Evolutionary conservation across 176 grass and related monocot species (phyloP), one percentile per base, ranked within the genome.

Genomic region (Aegilops sharonensis): DNA sequence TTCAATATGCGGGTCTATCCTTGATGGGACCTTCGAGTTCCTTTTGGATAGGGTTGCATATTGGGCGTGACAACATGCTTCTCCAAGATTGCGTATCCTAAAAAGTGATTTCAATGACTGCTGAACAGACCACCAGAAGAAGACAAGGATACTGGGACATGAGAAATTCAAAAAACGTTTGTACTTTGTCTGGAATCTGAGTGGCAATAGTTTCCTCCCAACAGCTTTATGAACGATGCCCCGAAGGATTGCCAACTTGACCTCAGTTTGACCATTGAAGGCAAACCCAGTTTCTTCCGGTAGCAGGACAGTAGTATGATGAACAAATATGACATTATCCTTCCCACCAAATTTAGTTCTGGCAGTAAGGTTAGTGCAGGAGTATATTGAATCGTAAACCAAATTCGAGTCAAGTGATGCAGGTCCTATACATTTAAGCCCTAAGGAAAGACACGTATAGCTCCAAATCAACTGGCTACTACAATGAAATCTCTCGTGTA

Each of bases 371-470:
- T 78, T 56, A 73, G 11, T 75, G 14, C 24, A 79, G 34, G 71
- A 83, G 54, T 73, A 69, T 6, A 21, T 50, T 17, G 54, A 84
- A 76, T 86, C 39, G 42, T 24, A 68, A 62, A 68, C 50, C 69
- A 48, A 81, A 87, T 85, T 80, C 47, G 45, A 35, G 21, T 79
- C 76, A 75, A 79, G 11, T 67, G 56, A 87, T 78, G 32, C 60
- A 81, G 5, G 10, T 84, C 42, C 35, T 86, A 86, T 79, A 85
- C 83, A 89, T 78, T 88, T 82, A 67, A 79, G 42, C 45, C 72
- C 86, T 72, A 91, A 42, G 43, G 43, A 47, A 47, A 47, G 3
- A 47, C 43, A 47, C 43, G 43, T 47, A 47, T 68, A 34, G 30
- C 68, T 80, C 43, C 57, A 75, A 75, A 80, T 66, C 25, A 84